phyloP scores from a whole-genome alignment of 176 grass and related monocot genomes.

The Triticum dicoccoides region DNA sequence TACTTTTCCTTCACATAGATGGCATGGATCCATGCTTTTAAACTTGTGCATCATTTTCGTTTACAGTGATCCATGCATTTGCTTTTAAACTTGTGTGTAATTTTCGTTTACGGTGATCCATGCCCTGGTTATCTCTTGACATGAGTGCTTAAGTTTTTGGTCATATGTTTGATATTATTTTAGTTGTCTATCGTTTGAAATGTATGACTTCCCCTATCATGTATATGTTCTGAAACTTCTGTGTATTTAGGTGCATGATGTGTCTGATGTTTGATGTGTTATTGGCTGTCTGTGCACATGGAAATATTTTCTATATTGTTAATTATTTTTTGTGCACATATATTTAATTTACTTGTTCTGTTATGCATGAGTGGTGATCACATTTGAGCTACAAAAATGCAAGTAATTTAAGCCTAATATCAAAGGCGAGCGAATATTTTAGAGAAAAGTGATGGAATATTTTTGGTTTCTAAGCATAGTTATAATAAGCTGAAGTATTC shows the following conservation, averaged over 20 bases:
- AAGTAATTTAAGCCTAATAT: background rate
- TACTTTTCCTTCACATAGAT: background rate
- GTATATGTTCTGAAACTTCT: slow-evolving; percentile 11
- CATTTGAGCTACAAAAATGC: background rate
- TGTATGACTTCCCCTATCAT: background rate
- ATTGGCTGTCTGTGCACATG: background rate
- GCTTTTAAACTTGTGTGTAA: background rate
- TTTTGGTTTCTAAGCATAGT: background rate
- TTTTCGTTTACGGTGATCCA: background rate
- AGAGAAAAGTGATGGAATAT: background rate
- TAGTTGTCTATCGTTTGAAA: slow-evolving; percentile 1
- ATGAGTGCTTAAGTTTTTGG: background rate
- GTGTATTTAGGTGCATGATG: background rate
- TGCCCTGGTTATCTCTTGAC: background rate
- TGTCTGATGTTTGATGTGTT: background rate
- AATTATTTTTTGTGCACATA: background rate
- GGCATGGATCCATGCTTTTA: background rate
- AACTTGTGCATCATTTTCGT: no score
- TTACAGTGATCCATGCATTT: no score
- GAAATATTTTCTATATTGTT: background rate
- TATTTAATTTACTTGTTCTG: background rate
- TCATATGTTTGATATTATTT: background rate
- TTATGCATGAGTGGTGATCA: background rate
- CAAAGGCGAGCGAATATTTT: background rate
- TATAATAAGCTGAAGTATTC: background rate